phyloP scores from a whole-genome alignment of 2,329 filamentous ascomycete genomes.

The Cercospora sp. region DNA sequence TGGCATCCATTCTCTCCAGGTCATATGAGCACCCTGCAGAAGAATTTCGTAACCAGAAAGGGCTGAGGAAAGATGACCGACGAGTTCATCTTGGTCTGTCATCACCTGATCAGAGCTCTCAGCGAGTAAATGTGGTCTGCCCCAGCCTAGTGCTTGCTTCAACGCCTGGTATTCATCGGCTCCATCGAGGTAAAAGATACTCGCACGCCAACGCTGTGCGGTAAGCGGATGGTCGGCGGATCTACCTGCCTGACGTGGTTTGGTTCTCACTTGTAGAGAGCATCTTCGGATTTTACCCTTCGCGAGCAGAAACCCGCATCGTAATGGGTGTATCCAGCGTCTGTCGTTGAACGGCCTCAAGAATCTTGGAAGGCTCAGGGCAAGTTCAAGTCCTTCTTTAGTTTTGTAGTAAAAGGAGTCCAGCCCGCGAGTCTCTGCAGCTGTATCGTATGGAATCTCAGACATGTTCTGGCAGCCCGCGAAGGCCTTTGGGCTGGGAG shows the following conservation, averaged over 20 bases:
- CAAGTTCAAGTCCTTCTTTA: not conserved
- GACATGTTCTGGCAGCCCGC: not conserved
- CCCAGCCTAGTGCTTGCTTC: not conserved
- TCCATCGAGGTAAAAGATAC: not conserved
- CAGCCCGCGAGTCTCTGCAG: not conserved
- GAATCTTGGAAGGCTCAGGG: not conserved
- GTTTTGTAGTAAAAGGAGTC: not conserved
- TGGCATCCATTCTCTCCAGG: not conserved
- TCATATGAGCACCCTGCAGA: not conserved
- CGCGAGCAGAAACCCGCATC: not conserved
- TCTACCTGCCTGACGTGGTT: not conserved
- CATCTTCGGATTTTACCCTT: not conserved
- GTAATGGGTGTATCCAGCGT: not conserved
- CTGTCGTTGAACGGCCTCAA: not conserved
- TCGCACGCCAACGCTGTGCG: not conserved
- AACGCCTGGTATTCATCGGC: not conserved
- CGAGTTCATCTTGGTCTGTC: not conserved
- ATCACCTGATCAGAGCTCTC: not conserved
- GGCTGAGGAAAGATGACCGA: not conserved
- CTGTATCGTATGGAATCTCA: not conserved
- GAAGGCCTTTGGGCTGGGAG: not conserved
- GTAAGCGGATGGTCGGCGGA: not conserved
- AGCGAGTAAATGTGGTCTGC: not conserved
- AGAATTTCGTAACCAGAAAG: not conserved
- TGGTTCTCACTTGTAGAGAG: not conserved